Evolutionary conservation across 805 yeast genomes (phyloP), one percentile per base, ranked within the genome.

Genomic region (Candida tibetensis): DNA sequence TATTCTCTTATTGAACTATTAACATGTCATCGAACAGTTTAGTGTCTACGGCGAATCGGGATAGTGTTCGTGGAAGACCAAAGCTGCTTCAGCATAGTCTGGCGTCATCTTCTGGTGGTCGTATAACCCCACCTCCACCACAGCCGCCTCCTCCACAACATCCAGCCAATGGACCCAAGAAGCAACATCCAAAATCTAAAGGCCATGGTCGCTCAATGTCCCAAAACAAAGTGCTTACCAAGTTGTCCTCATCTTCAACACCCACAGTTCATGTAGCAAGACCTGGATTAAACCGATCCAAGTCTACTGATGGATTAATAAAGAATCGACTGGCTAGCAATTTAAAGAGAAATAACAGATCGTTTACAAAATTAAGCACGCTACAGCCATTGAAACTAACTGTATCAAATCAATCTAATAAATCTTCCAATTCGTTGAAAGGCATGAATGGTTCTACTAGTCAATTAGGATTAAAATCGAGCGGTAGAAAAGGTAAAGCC

Each of bases 281-380:
- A 26, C 73, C 72, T 4, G 40, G 51, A 18, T 50, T 69, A 32
- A 58, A 55, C 44, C 46, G 72, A 37, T 65, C 72, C 15, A 68
- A 65, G 36, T 66, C 72, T 7, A 58, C 71, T 2, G 74, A 69
- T 38, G 72, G 67, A 1, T 53, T 68, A 14, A 39, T 55, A 7
- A 52, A 61, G 30, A 42, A 58, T 14, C 30, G 53, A 16, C 45
- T 37, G 42, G 40, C 45, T n/a, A 45, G 52, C 2, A 49, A 49
- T 3, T 40, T 62, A 22, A 64, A 57, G 30, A 44, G 71, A 28
- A 66, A 57, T 41, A 63, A 60, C 45, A 48, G 69, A 19, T 66
- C 72, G 2, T 56, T 53, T 28, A 65, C 71, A 5, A 69, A 66
- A 46, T 36, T 65, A 12, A 40, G 58, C 4, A 61, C 61, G 3